Percentiles rank a stretch among this genome's conserved stretches.
phyloP scores from a whole-genome alignment of 768 basidiomycete species.

The Tricholoma flavovirens region DNA sequence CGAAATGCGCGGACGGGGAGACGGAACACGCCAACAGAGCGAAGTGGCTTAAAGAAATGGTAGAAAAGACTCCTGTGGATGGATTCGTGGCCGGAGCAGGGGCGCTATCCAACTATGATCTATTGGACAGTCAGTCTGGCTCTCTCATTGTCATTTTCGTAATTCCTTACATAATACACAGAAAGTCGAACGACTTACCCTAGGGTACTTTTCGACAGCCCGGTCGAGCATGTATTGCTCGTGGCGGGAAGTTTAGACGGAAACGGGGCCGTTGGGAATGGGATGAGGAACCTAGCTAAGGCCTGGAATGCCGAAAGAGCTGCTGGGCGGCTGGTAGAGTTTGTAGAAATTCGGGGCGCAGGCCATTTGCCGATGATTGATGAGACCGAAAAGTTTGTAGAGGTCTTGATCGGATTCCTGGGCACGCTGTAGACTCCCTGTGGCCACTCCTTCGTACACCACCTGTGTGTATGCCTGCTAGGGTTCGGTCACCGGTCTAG shows the following conservation, averaged over 20 bases:
- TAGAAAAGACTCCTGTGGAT: conserved; percentile 31
- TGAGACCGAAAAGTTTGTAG: conserved; percentile 35
- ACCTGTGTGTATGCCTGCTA: too few species aligned
- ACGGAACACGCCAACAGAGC: conserved; percentile 9
- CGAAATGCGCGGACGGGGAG: conserved; percentile 18
- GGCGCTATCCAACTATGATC: conserved; percentile 41
- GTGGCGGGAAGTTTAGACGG: conserved; percentile 45
- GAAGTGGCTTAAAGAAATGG: conserved; percentile 31
- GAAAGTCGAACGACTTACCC: conserved; percentile 5
- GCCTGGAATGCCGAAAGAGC: conserved; percentile 16
- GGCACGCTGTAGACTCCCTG: conserved; percentile 11
- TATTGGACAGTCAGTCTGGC: conserved; percentile 17
- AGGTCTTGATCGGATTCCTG: conserved; percentile 28
- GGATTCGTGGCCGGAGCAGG: conserved; percentile 44
- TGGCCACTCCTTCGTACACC: too few species aligned
- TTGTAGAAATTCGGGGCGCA: conserved; percentile 29
- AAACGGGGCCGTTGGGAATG: conserved; percentile 37
- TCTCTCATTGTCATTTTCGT: background rate
- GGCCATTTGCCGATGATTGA: conserved; percentile 54
- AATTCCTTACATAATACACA: background rate
- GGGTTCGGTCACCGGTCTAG: too few species aligned
- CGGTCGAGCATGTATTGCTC: conserved; percentile 32
- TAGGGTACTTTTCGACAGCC: conserved; percentile 17
- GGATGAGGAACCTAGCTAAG: conserved; percentile 28
- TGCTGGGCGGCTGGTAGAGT: conserved; percentile 20